These are phyloP conservation scores for Penicillium sp. DNA, from an alignment of 2,329 filamentous ascomycete species.

Conservation along the genomic window DNA sequence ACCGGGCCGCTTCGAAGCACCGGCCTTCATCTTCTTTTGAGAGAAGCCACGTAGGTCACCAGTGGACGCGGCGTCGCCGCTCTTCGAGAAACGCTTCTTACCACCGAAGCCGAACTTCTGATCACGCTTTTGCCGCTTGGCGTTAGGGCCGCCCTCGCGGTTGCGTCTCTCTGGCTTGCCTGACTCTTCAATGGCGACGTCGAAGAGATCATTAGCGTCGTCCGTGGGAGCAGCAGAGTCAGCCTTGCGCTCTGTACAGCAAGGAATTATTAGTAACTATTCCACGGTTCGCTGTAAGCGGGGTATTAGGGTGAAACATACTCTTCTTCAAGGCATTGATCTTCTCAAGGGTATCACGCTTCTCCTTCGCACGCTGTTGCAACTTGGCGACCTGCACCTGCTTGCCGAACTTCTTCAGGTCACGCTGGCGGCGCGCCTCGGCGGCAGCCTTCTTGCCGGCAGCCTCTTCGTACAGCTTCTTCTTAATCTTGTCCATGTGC, in stretches of 20 bases:
- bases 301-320: constrained; percentile 54
- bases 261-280: constrained; percentile 21
- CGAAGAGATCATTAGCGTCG: constrained; percentile 80
- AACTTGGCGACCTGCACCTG: constrained; percentile 95
- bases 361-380: constrained; percentile 90
- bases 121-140: constrained; percentile 90
- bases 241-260: constrained; percentile 73
- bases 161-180: constrained; percentile 57
- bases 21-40: constrained; percentile 79
- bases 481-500: constrained; percentile 96
- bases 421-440: constrained; percentile 87
- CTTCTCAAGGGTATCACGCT: constrained; percentile 91
- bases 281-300: constrained; percentile 3
- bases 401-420: constrained; percentile 99
- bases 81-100: constrained; percentile 91
- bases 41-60: constrained; percentile 81
- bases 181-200: constrained; percentile 77
- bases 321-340: constrained; percentile 94
- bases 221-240: constrained; percentile 63
- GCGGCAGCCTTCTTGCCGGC: constrained; percentile 88
- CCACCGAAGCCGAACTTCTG: constrained; percentile 93
- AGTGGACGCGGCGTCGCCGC: constrained; percentile 80
- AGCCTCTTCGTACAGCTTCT: constrained; percentile 88
- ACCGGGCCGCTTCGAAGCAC: constrained; percentile 50
- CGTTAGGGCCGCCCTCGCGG: constrained; percentile 45